Evolutionary conservation across 148 eudicot genomes (phyloP).

Genomic region (Chenopodium berlandieri): DNA sequence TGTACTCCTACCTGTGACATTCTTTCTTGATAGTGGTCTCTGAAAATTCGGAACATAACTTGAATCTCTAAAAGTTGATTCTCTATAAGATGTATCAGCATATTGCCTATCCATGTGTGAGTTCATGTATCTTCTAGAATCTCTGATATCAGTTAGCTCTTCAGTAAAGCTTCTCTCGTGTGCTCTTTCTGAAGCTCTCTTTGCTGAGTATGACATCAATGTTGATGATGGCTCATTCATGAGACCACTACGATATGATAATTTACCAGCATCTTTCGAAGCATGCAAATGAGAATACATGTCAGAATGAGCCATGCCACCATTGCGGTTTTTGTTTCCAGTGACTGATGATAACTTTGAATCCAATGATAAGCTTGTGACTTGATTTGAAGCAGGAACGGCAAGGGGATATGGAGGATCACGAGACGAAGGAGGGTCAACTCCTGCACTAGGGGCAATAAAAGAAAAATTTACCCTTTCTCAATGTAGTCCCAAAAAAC

Average conservation of each 20-base stretch:
- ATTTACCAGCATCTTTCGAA: slow-evolving; percentile 71
- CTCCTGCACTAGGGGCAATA: slow-evolving; percentile 90
- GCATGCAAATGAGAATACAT: slow-evolving; percentile 74
- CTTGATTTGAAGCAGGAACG: slow-evolving; percentile 84
- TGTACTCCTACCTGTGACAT: slow-evolving; percentile 59
- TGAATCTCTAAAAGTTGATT: slow-evolving; percentile 61
- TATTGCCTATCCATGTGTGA: slow-evolving; percentile 67
- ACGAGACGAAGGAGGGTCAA: slow-evolving; percentile 98
- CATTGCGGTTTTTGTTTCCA: slow-evolving; percentile 65
- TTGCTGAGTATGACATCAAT: slow-evolving; percentile 55
- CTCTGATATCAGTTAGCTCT: slow-evolving; percentile 56
- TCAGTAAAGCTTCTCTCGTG: slow-evolving; percentile 66
- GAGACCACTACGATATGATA: slow-evolving; percentile 45
- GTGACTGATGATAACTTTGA: slow-evolving; percentile 49
- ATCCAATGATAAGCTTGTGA: slow-evolving; percentile 55
- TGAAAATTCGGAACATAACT: slow-evolving; percentile 84
- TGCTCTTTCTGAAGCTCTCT: slow-evolving; percentile 63
- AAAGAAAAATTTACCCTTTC: slow-evolving; percentile 46
- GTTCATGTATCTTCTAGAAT: slow-evolving; percentile 59
- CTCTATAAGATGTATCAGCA: slow-evolving; percentile 62
- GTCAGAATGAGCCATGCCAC: slow-evolving; percentile 69
- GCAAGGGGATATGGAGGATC: slow-evolving; percentile 97
- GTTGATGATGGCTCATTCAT: slow-evolving; percentile 59
- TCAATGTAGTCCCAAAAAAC: slow-evolving; percentile 9
- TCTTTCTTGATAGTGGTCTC: slow-evolving; percentile 81